Percentiles rank a stretch among this genome's conserved stretches.
These are phyloP conservation scores for Rhizopogon vesiculosus DNA, from an alignment of 768 basidiomycete species.

Conservation along the genomic window DNA sequence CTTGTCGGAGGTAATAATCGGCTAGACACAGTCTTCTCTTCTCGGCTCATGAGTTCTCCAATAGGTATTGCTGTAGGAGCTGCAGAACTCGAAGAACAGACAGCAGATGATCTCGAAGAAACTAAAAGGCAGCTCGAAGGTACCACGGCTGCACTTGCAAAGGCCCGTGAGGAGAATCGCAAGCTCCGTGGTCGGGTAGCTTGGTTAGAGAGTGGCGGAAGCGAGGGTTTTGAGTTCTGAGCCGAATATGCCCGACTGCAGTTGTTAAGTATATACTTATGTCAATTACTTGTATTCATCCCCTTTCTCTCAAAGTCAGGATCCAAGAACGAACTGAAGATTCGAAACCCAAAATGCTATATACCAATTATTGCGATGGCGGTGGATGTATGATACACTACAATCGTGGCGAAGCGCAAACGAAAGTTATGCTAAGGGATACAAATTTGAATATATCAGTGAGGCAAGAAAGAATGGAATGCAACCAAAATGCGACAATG, in stretches of 20 bases:
- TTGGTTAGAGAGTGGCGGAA: constrained; percentile 29
- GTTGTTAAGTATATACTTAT: neutral
- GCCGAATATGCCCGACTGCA: neutral
- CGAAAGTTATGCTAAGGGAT: neutral
- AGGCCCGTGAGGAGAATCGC: constrained; percentile 49
- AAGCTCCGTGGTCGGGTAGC: constrained; percentile 40
- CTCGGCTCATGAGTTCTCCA: constrained; percentile 1
- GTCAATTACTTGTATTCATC: constrained; percentile 4
- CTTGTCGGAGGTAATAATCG: constrained; percentile 50
- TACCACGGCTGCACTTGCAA: constrained; percentile 37
- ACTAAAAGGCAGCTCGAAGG: constrained; percentile 45
- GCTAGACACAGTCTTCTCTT: neutral
- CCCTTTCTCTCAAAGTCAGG: neutral
- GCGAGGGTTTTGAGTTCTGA: constrained; percentile 28
- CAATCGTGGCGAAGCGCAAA: neutral
- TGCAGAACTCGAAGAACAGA: constrained; percentile 62
- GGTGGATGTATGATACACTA: neutral
- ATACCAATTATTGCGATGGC: neutral
- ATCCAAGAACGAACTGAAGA: neutral
- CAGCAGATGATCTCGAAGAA: constrained; percentile 41
- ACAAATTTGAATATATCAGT: neutral
- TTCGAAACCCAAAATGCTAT: neutral
- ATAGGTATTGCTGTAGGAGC: constrained; percentile 73
- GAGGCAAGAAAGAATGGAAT: neutral
- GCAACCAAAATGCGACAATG: neutral